A percentile compares a stretch with the other conserved stretches of the same genome.
These are phyloP conservation scores for Rhodotorula paludigena DNA, from an alignment of 768 basidiomycete genomes.

Conservation along the genomic window DNA sequence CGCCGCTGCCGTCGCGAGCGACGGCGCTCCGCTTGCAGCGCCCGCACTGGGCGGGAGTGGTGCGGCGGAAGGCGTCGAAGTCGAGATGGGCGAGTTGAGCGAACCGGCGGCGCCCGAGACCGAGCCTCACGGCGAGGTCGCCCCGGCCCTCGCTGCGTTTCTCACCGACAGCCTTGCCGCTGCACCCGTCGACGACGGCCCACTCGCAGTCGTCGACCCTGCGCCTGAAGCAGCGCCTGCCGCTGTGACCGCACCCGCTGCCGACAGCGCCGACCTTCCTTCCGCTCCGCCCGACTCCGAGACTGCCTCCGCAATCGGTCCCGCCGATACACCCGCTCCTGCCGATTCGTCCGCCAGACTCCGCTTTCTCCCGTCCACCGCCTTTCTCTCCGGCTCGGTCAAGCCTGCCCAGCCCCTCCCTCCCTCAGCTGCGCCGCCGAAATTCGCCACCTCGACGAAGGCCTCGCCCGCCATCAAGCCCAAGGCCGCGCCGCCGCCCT, in stretches of 20 bases:
- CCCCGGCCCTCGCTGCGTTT: no score
- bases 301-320: not conserved
- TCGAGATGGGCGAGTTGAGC: not conserved
- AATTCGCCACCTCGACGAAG: not conserved
- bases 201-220: no score
- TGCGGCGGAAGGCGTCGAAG: not conserved
- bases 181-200: no score
- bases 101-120: not conserved
- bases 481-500: not conserved
- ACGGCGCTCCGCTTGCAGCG: not conserved
- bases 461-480: not conserved
- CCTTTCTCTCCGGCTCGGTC: not conserved
- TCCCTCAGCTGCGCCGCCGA: not conserved
- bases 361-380: slow-evolving; percentile 6
- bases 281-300: not conserved
- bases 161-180: no score
- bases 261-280: no score
- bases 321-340: not conserved
- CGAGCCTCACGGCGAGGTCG: not conserved
- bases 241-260: no score
- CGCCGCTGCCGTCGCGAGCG: not conserved
- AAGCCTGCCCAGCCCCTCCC: not conserved
- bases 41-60: not conserved
- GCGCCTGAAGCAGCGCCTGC: no score
- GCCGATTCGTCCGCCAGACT: not conserved